Base-by-base conservation (phyloP, 2,329 filamentous ascomycete species). In the Taxawa tesnikishii region DNA sequence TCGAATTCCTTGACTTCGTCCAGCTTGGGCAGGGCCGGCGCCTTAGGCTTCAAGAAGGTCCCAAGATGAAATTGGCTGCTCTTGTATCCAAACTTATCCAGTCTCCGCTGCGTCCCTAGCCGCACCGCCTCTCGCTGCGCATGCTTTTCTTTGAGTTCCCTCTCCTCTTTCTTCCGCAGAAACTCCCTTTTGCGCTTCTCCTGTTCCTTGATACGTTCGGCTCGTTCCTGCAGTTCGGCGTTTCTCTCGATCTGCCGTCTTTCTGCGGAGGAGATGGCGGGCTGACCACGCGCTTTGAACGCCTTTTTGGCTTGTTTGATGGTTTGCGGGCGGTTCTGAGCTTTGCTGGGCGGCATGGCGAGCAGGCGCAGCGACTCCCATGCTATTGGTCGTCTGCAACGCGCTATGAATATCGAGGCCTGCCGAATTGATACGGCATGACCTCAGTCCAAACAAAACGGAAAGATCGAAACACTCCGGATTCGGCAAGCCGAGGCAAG, bases 21-120 rank as follows among this genome's bases (percentile, higher is more conserved):
- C n/a, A 12, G 12, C 17, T 16, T 27, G 24, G 15, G 17, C 28
- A 19, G 8, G 16, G 14, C 14, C 8, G n/a, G 19, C n/a, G 18
- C 31, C 6, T 32, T 38, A 27, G 31, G 42, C n/a, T 40, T 43
- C 37, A 56, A 47, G 41, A 54, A 56, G 5, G 45, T 46, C 3
- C 53, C 52, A 23, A 56, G 34, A 38, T 54, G 50, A 26, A 51
- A 46, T 31, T 56, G 53, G 40, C 49, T 54, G 33, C 51, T 49
- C 32, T 44, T 44, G 34, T 49, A 47, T 11, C 53, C 53, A 41
- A 51, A 54, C 23, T 43, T 42, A 38, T 56, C 53, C 24, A 37
- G 41, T 35, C 44, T 38, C 29, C 44, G 41, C 42, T 55, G 53
- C 15, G 43, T 54, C 10, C 48, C 50, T 13, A 53, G 23, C n/a